These are phyloP conservation scores for Ceratocystis alfenasii DNA, from an alignment of 2,329 filamentous ascomycete species.

Conservation along the genomic window DNA sequence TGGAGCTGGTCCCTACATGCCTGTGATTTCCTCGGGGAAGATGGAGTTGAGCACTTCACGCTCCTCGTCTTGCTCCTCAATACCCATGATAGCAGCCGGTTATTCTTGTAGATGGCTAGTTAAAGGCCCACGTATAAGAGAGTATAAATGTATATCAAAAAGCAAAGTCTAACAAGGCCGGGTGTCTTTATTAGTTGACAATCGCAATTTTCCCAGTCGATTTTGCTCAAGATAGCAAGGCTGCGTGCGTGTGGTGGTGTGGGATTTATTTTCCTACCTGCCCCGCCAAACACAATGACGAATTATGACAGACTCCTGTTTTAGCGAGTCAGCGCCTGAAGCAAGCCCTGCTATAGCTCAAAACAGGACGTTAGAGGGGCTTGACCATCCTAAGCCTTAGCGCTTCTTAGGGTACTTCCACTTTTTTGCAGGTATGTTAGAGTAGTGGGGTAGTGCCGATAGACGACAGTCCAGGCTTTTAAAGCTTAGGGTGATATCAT, in stretches of 20 bases:
- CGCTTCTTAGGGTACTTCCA: not conserved
- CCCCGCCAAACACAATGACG: not conserved
- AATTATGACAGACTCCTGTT: not conserved
- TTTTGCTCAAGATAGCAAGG: not conserved
- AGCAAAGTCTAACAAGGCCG: not conserved
- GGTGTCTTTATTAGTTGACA: not conserved
- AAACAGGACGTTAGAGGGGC: not conserved
- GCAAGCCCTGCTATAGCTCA: not conserved
- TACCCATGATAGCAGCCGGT: conserved; percentile 39
- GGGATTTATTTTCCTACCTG: not conserved
- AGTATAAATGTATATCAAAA: not conserved
- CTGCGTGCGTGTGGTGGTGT: not conserved
- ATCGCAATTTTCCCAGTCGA: not conserved
- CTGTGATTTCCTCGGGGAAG: conserved; percentile 93
- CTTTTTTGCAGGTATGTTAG: not conserved
- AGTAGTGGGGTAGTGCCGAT: not conserved
- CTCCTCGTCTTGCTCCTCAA: conserved; percentile 89
- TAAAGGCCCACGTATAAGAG: not conserved
- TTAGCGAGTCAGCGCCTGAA: no score
- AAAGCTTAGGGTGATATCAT: not conserved
- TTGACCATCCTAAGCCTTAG: not conserved
- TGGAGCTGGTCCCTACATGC: conserved; percentile 34
- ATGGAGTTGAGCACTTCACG: conserved; percentile 96
- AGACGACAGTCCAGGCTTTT: not conserved
- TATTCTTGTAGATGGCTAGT: not conserved